Conservation (phyloP, 2,329 filamentous ascomycete genomes). For the Neonectria punicea region DNA sequence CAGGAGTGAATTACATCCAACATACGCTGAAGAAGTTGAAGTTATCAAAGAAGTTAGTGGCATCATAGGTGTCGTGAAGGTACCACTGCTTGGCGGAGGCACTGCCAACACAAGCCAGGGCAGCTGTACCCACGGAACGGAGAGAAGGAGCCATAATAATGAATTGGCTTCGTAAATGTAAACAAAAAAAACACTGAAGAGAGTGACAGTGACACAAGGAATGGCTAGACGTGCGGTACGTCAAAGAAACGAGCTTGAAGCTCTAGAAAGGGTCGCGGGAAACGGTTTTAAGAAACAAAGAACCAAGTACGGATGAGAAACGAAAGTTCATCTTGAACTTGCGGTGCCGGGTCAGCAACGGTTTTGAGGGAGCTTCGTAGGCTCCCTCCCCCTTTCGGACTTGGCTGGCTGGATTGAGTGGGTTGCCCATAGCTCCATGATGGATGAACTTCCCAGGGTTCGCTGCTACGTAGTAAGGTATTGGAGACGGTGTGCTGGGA, state of each 20-base stretch:
- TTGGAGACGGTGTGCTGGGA: constrained; percentile 4
- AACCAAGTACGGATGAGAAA: constrained; percentile 25
- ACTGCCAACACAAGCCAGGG: constrained; percentile 49
- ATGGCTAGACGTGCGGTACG: constrained; percentile 57
- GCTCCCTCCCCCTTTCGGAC: constrained; percentile 11
- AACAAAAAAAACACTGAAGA: constrained; percentile 32
- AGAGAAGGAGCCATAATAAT: constrained; percentile 55
- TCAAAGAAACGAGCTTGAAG: constrained; percentile 51
- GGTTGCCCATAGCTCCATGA: constrained; percentile 1
- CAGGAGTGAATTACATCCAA: neutral
- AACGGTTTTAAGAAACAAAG: constrained; percentile 28
- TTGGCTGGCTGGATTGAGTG: constrained; percentile 1
- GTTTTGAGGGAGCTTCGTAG: constrained; percentile 17
- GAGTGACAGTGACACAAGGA: constrained; percentile 44
- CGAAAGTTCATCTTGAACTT: constrained; percentile 12
- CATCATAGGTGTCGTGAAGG: constrained; percentile 54
- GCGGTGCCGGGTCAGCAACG: constrained; percentile 12
- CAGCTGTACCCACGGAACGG: constrained; percentile 51
- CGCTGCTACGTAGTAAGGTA: neutral
- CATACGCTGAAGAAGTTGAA: constrained; percentile 56
- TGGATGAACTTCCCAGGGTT: constrained; percentile 11
- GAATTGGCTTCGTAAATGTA: constrained; percentile 28
- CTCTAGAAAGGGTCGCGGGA: constrained; percentile 41
- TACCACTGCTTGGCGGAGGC: constrained; percentile 49
- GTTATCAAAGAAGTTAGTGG: constrained; percentile 59